A percentile compares a stretch with the other conserved stretches of the same genome.
phyloP scores from a whole-genome alignment of 2,329 filamentous ascomycete genomes.

The Dothistroma septosporum region DNA sequence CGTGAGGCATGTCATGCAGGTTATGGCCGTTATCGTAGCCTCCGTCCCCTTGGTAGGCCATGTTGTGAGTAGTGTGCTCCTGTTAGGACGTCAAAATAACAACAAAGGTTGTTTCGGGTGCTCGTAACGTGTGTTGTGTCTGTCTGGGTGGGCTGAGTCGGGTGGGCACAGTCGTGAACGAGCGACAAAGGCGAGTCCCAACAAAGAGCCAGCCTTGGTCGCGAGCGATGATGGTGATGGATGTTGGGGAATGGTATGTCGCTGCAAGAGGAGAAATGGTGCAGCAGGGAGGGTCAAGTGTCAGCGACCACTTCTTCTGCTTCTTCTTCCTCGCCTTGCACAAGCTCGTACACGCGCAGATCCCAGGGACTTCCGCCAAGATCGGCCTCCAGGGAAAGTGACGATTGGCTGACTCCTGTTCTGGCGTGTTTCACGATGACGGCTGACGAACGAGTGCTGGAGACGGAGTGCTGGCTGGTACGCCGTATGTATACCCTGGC shows the following conservation, averaged over 20 bases:
- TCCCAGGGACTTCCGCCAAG: not conserved
- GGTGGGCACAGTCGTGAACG: not conserved
- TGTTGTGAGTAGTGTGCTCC: slow-evolving; percentile 13
- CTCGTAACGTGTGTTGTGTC: slow-evolving; percentile 4
- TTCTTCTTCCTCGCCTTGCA: not conserved
- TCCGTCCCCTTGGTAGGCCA: slow-evolving; percentile 35
- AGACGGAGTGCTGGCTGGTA: not conserved
- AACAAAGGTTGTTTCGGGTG: slow-evolving; percentile 8
- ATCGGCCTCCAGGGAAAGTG: not conserved
- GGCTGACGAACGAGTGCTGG: not conserved
- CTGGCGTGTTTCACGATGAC: not conserved
- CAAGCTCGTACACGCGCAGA: not conserved
- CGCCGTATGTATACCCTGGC: not conserved
- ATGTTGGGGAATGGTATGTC: not conserved
- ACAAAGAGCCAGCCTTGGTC: slow-evolving; percentile 7
- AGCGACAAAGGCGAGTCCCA: not conserved
- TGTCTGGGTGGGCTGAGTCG: not conserved
- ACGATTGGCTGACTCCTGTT: slow-evolving; percentile 1
- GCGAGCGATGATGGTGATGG: not conserved
- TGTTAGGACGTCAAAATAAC: slow-evolving; percentile 12
- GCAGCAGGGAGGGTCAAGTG: not conserved
- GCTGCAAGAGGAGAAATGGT: not conserved
- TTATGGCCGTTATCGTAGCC: slow-evolving; percentile 29
- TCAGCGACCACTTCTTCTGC: not conserved
- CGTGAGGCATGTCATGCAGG: slow-evolving; percentile 25